phyloP scores from a whole-genome alignment of 2,329 filamentous ascomycete genomes.

The Ophiostoma novo-ulmi region DNA sequence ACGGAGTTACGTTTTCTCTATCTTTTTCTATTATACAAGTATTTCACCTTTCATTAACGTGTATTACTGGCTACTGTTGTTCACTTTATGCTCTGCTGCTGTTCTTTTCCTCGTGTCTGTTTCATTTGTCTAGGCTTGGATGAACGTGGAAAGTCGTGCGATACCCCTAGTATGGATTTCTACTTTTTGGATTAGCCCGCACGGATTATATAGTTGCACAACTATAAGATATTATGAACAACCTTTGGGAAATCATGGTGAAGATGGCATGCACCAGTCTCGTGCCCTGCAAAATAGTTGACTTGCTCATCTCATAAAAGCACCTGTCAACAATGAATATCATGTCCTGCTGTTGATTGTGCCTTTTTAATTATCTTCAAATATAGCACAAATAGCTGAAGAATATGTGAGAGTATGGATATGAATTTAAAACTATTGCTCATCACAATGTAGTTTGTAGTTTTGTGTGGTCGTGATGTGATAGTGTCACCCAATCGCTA shows the following conservation, averaged over 20 bases:
- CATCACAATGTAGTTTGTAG: too few species aligned
- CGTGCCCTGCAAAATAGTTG: too few species aligned
- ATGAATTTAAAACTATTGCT: too few species aligned
- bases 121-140: constrained; percentile 11
- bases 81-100: neutral
- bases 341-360: too few species aligned
- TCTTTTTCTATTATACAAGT: constrained; percentile 1
- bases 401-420: too few species aligned
- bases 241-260: neutral
- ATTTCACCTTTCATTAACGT: neutral
- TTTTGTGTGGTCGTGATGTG: neutral
- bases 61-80: neutral
- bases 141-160: constrained; percentile 22
- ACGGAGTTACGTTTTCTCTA: neutral
- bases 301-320: too few species aligned
- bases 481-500: neutral
- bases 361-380: too few species aligned
- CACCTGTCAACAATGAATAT: too few species aligned
- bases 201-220: neutral
- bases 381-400: too few species aligned
- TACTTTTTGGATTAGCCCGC: constrained; percentile 21
- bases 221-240: neutral
- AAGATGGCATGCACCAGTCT: neutral
- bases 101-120: neutral
- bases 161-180: constrained; percentile 28